Base-by-base conservation (phyloP, 305 asterid genomes). In the Nicotiana rustica region DNA sequence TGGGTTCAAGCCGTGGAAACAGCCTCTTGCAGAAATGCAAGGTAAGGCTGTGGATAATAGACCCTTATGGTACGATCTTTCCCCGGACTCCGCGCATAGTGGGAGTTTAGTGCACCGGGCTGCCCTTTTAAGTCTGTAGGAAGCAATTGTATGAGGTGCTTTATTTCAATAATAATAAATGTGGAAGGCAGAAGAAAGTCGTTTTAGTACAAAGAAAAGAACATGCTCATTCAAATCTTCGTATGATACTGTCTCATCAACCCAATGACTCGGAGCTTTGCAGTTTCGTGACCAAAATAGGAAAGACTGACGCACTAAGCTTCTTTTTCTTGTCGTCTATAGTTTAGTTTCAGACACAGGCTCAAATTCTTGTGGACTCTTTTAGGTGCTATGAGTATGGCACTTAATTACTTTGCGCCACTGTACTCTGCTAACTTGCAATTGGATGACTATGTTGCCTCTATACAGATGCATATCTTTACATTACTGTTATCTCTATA, bases 401-500 rank as follows among this genome's bases (percentile, higher is more conserved):
- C 44, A 73, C 8, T 73, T 73, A 3, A 33, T 3, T 49, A 49
- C 79, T 73, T 33, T 4, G 5, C 14, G 79, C 15, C 44, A 25
- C 79, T 49, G 41, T 52, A 44, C 62, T 86, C 52, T 55, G 38
- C 79, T 82, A n/a, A 14, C 29, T 64, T 79, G 36, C 33, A 21
- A 67, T 59, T 49, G 60, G 76, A 59, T n/a, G 67, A 19, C 64
- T 80, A 73, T 73, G 7, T 19, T 82, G 67, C 77, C 60, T 79
- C 29, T 79, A 69, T 79, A 47, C 81, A 65, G 76, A 33, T 69
- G 15, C 52, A 25, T 70, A 71, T 81, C 77, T 82, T 87, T 85
- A 95, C 78, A 93, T 94, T 61, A 93, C 91, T 80, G 84, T 93
- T 66, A 87, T 88, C 80, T 90, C 97, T 2, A 66, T 87, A 25